phyloP scores from a whole-genome alignment of 1,284 basidiomycete genomes.

The Ganoderma sinense region DNA sequence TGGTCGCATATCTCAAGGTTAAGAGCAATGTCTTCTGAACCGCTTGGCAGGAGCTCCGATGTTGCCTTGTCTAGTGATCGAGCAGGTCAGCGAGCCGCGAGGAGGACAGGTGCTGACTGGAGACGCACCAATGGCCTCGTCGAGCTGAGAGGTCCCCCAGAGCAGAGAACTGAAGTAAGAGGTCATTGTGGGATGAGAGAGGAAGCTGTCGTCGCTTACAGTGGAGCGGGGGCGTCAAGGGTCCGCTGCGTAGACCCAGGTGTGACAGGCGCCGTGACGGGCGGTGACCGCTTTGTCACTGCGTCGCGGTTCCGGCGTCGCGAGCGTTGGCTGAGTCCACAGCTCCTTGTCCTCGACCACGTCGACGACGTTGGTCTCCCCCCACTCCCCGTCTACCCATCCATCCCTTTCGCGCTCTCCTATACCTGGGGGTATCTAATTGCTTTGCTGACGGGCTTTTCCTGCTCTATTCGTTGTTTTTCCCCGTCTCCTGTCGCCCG shows the following conservation, averaged over 20 bases:
- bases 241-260: neutral
- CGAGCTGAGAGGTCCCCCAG: conserved; percentile 80
- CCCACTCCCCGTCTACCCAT: conserved; percentile 8
- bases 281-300: conserved; percentile 24
- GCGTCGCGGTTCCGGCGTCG: conserved; percentile 30
- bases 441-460: conserved; percentile 26
- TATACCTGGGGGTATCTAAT: conserved; percentile 22
- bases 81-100: conserved; percentile 12
- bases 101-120: neutral
- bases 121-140: conserved; percentile 76
- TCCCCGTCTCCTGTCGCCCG: conserved; percentile 31
- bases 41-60: conserved; percentile 84
- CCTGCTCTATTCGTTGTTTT: conserved; percentile 23
- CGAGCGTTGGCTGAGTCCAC: conserved; percentile 32
- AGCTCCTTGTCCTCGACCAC: conserved; percentile 34
- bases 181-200: conserved; percentile 40
- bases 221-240: conserved; percentile 5
- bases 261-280: conserved; percentile 7
- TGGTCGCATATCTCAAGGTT: conserved; percentile 98
- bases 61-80: conserved; percentile 82
- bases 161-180: conserved; percentile 66
- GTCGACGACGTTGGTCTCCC: conserved; percentile 31
- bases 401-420: conserved; percentile 17
- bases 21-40: conserved; percentile 90
- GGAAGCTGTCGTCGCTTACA: conserved; percentile 6